Conservation (phyloP, 2,329 filamentous ascomycete species). For the Neoascochyta sp. region DNA sequence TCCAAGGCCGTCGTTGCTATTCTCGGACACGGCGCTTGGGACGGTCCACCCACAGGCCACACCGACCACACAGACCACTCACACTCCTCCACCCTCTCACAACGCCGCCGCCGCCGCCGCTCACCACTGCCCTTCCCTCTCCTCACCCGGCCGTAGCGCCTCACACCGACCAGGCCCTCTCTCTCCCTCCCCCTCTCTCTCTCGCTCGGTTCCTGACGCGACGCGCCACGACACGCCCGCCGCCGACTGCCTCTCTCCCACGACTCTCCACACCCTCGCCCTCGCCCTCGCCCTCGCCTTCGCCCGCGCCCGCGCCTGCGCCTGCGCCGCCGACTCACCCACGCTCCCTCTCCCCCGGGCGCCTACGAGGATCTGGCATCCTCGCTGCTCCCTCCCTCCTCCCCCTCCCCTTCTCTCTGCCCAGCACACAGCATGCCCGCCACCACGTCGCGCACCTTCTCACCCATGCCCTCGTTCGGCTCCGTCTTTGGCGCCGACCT, state of each 20-base stretch:
- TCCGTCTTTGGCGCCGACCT: constrained; percentile 67
- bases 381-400: constrained; percentile 25
- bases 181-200: too few species aligned
- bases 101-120: neutral
- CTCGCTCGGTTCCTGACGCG: too few species aligned
- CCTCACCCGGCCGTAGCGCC: too few species aligned
- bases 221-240: constrained; percentile 2
- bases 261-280: constrained; percentile 6
- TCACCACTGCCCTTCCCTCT: neutral
- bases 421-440: constrained; percentile 36
- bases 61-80: neutral
- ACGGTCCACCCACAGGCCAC: neutral
- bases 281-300: too few species aligned
- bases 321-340: constrained; percentile 19
- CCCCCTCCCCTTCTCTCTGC: constrained; percentile 1
- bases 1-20: neutral
- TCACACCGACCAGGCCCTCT: too few species aligned
- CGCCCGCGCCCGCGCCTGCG: too few species aligned
- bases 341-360: constrained; percentile 39
- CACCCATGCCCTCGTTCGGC: constrained; percentile 69
- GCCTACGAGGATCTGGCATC: constrained; percentile 45
- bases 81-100: neutral
- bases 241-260: constrained; percentile 5
- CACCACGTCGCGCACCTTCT: constrained; percentile 29
- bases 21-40: neutral